Evolutionary conservation across 352 stramenopile genomes (phyloP).

Genomic region (Globisporangium splendens): DNA sequence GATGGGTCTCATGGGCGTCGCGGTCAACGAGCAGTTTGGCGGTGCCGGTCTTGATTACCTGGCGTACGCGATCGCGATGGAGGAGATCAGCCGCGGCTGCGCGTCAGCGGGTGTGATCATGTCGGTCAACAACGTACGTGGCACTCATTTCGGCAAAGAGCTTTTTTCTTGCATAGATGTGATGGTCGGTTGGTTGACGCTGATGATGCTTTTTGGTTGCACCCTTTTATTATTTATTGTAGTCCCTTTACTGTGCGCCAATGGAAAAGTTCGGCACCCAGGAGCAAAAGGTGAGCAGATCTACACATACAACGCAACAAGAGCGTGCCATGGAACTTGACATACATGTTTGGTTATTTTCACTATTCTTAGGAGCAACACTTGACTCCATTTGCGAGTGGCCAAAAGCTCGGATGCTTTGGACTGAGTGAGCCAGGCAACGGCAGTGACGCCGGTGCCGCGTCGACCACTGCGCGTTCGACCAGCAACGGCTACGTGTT

Average conservation of each 20-base stretch:
- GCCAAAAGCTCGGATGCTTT: conserved; percentile 94
- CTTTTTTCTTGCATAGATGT: too few species aligned
- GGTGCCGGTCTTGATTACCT: conserved; percentile 94
- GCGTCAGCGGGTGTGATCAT: conserved; percentile 96
- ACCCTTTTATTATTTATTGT: conserved; percentile 5
- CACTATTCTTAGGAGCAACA: conserved; percentile 53
- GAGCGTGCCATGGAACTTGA: too few species aligned
- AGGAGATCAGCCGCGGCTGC: conserved; percentile 96
- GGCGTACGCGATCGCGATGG: conserved; percentile 97
- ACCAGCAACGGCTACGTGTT: conserved; percentile 91
- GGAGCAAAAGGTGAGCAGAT: conserved; percentile 76
- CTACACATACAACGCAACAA: too few species aligned
- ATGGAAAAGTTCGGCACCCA: conserved; percentile 92
- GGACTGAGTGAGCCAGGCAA: conserved; percentile 93
- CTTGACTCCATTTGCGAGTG: conserved; percentile 87
- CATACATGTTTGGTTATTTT: not conserved
- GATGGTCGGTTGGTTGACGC: not conserved
- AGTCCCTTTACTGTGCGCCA: conserved; percentile 95
- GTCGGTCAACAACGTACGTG: conserved; percentile 89
- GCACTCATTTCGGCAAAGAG: too few species aligned
- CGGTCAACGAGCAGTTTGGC: conserved; percentile 84
- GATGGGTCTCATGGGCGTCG: conserved; percentile 96
- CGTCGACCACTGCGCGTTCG: conserved; percentile 87
- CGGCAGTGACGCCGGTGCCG: conserved; percentile 92
- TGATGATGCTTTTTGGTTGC: not conserved